These are phyloP conservation scores for Agaricus sinodeliciosus DNA, from an alignment of 768 basidiomycete species.

Conservation along the genomic window DNA sequence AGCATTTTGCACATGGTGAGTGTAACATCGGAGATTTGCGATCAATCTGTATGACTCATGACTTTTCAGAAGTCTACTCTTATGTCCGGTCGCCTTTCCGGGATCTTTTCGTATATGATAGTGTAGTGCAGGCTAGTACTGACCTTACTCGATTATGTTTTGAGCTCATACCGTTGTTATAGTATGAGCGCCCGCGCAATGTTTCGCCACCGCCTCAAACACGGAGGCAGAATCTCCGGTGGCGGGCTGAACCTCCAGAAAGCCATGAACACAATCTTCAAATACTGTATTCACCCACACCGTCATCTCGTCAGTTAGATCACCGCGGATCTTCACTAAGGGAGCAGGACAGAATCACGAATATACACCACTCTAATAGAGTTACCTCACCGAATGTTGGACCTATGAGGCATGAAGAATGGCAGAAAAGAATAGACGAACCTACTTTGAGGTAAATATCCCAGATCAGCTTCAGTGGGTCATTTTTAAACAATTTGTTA, in stretches of 20 bases:
- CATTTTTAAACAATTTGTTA: not conserved
- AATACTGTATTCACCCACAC: slow-evolving; percentile 17
- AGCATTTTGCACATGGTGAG: slow-evolving; percentile 91
- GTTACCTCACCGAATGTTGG: not conserved
- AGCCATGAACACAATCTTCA: slow-evolving; percentile 18
- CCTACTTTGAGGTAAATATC: not conserved
- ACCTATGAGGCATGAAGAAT: not conserved
- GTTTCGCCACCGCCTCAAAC: slow-evolving; percentile 30
- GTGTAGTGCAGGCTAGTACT: slow-evolving; percentile 62
- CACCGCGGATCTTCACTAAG: slow-evolving; percentile 9
- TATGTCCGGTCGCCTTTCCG: slow-evolving; percentile 86
- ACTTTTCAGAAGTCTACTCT: slow-evolving; percentile 68
- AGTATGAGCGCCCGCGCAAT: slow-evolving; percentile 56
- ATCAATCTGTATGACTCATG: not conserved
- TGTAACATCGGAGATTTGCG: slow-evolving; percentile 1
- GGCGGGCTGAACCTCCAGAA: slow-evolving; percentile 19
- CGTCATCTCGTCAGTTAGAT: not conserved
- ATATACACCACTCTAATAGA: not conserved
- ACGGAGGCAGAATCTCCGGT: slow-evolving; percentile 21
- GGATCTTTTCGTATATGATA: slow-evolving; percentile 79
- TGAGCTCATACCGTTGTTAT: slow-evolving; percentile 11
- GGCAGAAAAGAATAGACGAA: not conserved
- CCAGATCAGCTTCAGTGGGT: not conserved
- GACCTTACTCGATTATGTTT: not conserved
- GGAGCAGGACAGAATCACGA: not conserved